A percentile compares a stretch with the other conserved stretches of the same genome.
Evolutionary conservation across 441 rosid species (phyloP).

Genomic region (Hura crepitans): DNA sequence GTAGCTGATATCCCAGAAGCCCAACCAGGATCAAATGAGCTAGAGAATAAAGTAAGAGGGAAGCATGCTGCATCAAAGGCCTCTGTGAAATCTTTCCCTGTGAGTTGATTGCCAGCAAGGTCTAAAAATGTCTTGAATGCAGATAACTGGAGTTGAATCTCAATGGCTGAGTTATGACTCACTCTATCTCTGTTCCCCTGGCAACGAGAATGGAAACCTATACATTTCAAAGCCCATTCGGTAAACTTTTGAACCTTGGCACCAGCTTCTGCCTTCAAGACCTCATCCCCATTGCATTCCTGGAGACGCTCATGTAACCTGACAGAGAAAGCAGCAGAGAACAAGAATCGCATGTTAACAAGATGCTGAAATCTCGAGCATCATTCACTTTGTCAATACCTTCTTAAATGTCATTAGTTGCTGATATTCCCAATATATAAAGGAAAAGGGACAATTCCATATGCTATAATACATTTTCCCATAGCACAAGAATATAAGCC

Average conservation of each 20-base stretch:
- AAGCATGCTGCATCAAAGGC: slow-evolving; percentile 97
- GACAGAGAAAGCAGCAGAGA: slow-evolving; percentile 26
- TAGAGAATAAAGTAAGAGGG: slow-evolving; percentile 87
- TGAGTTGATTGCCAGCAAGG: slow-evolving; percentile 79
- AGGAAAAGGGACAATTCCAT: not conserved
- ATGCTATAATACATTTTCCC: not conserved
- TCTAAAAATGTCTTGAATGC: slow-evolving; percentile 94
- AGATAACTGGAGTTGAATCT: slow-evolving; percentile 77
- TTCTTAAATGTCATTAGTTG: not conserved
- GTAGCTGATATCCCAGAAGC: slow-evolving; percentile 87
- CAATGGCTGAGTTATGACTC: slow-evolving; percentile 60
- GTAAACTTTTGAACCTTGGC: slow-evolving; percentile 91
- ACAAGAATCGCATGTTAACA: not conserved
- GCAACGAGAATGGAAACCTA: slow-evolving; percentile 86
- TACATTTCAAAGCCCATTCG: slow-evolving; percentile 94
- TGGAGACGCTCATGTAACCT: slow-evolving; percentile 94
- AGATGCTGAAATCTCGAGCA: slow-evolving; percentile 4
- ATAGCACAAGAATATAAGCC: not conserved
- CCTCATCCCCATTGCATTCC: slow-evolving; percentile 86
- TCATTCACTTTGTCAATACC: not conserved
- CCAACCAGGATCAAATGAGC: slow-evolving; percentile 95
- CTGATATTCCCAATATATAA: not conserved
- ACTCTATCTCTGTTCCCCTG: slow-evolving; percentile 61
- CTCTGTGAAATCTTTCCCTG: slow-evolving; percentile 92
- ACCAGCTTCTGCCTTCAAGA: slow-evolving; percentile 87